Base-by-base conservation (phyloP, 2,329 filamentous ascomycete species). In the Fusarium nanum region DNA sequence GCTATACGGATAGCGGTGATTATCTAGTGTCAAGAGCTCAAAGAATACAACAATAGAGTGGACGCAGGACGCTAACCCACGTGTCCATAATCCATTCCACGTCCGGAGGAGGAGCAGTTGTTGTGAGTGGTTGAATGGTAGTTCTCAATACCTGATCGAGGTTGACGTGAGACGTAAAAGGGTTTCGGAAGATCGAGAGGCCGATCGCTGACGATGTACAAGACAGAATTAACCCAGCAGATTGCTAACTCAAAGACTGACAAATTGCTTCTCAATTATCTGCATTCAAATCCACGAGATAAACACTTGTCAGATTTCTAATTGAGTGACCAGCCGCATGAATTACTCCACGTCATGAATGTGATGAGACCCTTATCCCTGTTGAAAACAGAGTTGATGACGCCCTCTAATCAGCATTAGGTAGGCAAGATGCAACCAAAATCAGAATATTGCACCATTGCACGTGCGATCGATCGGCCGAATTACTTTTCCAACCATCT, bases 201-300 rank as follows among this genome's bases (percentile, higher is more conserved):
- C 18, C n/a, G 7, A 34, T 7, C 32, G 20, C 30, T 27, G 12
- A 20, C 20, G 9, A 20, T 13, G 16, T 9, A 40, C 5, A 2
- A n/a, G 9, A 20, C 6, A 20, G 14, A 27, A 20, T n/a, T 12
- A n/a, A 37, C 18, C 3, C 34, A n/a, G 3, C 34, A 12, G 1
- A 0, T 7, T 12, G 1, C 10, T 7, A 0, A n/a, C 3, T n/a
- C 3, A 12, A n/a, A 37, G 34, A 12, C 18, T 37, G 18, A 18
- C 1, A 37, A 6, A 5, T 37, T 37, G 32, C 16, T 37, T 37
- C 16, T 37, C 32, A 6, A 37, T 37, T 37, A 5, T 18, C 1
- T 37, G 16, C 32, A 18, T 16, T 37, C 10, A n/a, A n/a, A 2
- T 5, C 22, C 22, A 22, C 3, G 9, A 6, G 34, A n/a, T 6